These are phyloP conservation scores for Coemansia sp. DNA, from an alignment of 192 early-diverging fungal species.

Conservation along the genomic window DNA sequence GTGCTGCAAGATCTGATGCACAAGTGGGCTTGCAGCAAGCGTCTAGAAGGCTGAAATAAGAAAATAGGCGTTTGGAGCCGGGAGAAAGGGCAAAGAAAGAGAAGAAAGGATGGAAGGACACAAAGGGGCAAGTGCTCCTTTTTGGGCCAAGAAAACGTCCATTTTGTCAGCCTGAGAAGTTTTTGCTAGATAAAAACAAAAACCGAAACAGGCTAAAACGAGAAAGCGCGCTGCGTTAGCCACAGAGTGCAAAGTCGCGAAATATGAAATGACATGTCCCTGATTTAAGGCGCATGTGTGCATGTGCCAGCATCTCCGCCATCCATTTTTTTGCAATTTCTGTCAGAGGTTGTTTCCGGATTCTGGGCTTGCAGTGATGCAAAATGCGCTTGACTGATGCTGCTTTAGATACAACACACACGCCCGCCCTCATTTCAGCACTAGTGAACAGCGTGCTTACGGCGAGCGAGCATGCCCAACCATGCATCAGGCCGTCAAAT, in stretches of 20 bases:
- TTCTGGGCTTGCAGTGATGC: neutral
- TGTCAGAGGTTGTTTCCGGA: neutral
- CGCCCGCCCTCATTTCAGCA: too few species aligned
- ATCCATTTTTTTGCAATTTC: neutral
- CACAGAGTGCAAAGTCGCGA: neutral
- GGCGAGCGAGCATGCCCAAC: neutral
- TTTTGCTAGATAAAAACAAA: neutral
- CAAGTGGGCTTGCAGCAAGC: neutral
- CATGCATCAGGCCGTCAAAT: too few species aligned
- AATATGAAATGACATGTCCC: neutral
- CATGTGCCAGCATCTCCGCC: neutral
- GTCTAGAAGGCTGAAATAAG: too few species aligned
- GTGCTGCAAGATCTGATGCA: neutral
- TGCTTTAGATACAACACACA: neutral
- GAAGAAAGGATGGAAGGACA: neutral
- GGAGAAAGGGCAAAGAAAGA: neutral
- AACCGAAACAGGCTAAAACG: too few species aligned
- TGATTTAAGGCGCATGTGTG: conserved; percentile 2
- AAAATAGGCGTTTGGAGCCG: too few species aligned
- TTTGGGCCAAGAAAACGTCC: neutral
- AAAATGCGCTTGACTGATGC: neutral
- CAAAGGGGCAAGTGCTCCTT: neutral
- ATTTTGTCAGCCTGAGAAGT: neutral
- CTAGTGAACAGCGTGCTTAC: too few species aligned
- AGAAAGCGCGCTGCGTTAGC: neutral